Evolutionary conservation across 2,329 filamentous ascomycete genomes (phyloP), one percentile per base, ranked within the genome.

Genomic region (Aureobasidium subglaciale): DNA sequence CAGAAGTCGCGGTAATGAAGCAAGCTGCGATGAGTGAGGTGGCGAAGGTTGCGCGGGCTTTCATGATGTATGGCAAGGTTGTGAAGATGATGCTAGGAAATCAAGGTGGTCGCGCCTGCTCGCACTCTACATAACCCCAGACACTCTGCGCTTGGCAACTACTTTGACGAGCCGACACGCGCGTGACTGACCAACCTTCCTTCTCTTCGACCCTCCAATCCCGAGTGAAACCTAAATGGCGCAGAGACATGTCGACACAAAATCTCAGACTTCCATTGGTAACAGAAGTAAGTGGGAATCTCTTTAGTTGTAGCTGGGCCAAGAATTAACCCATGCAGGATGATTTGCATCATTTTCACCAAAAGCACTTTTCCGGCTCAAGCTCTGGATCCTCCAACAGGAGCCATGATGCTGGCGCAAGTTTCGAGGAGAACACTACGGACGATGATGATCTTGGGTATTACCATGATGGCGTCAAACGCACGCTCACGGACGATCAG

Each of bases 401-500:
- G 34, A n/a, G n/a, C 35, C 16, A 16, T 9, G 46, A 38, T 4
- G 24, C 32, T 38, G 11, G 13, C 5, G 5, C 29, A 32, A n/a
- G 24, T 22, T 2, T 32, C 16, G 34, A 30, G 2, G 35, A 20
- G 4, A 18, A n/a, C n/a, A n/a, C 9, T 1, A 7, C 18, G 32
- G n/a, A 40, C 24, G 81, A 85, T 35, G 86, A 88, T 65, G 82
- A 74, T 1, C 75, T 96, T 15, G 92, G 90, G 16, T 92, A 89
- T 70, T 97, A 97, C 63, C 71, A 81, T 1, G 91, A 97, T 65
- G 91, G 92, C 3, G 82, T 84, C 59, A 93, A 93, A 68, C 86
- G 92, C 37, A 96, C 90, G 16, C 76, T 97, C 63, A 96, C 91
- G 9, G 88, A 96, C 65, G 88, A 90, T 63, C 88, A 96, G 73